A percentile compares a stretch with the other conserved stretches of the same genome.
Evolutionary conservation across 2,329 filamentous ascomycete genomes (phyloP).

Genomic region (Berkeleyomyces basicola): DNA sequence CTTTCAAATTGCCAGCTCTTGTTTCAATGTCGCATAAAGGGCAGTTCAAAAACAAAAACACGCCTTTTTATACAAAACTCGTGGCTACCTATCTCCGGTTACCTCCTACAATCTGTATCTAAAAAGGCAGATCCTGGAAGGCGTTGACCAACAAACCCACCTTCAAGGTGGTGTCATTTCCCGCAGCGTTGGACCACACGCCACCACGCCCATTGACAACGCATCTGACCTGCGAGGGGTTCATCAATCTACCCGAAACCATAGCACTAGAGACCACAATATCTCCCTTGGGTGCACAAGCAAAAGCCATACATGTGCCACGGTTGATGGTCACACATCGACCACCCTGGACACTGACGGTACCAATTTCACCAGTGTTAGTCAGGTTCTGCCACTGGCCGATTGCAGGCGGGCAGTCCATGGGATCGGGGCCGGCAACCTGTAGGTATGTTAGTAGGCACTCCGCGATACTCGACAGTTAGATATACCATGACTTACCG

Average conservation of each 20-base stretch:
- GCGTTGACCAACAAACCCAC: conserved; percentile 8
- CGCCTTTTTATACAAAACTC: background rate
- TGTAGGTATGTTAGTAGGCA: background rate
- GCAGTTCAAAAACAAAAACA: background rate
- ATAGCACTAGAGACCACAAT: conserved; percentile 3
- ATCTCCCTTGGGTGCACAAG: conserved; percentile 11
- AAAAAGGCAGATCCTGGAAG: background rate
- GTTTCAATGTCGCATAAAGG: background rate
- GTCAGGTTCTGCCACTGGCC: conserved; percentile 8
- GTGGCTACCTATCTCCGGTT: background rate
- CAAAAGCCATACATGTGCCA: conserved; percentile 11
- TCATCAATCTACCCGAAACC: conserved; percentile 10
- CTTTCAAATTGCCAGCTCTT: background rate
- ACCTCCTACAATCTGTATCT: background rate
- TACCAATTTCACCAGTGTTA: background rate
- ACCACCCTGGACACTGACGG: conserved; percentile 2
- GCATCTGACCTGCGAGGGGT: conserved; percentile 9
- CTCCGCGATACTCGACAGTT: background rate
- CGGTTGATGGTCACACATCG: conserved; percentile 10
- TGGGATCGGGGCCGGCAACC: conserved; percentile 9
- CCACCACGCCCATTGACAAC: conserved; percentile 4
- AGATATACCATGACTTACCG: background rate
- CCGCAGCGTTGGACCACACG: conserved; percentile 5
- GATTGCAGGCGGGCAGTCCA: conserved; percentile 11
- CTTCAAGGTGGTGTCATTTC: conserved; percentile 7